Base-by-base conservation (phyloP, 1,139 yeast species). In the Nakaseomyces glabratus region DNA sequence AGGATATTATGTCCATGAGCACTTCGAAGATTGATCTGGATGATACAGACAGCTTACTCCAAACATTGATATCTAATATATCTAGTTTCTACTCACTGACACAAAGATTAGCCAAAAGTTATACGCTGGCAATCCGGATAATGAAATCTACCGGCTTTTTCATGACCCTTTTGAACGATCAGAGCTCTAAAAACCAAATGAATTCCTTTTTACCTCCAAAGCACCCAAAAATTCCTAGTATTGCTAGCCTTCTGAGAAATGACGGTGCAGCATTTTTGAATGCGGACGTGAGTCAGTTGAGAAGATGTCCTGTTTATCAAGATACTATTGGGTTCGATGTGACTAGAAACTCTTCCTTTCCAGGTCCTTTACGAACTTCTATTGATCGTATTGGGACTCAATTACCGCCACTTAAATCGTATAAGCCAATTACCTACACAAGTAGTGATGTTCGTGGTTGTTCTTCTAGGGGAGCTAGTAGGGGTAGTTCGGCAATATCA, bases 81-180 rank as follows among this genome's bases (percentile, higher is more conserved):
- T 55, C 54, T 6, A 42, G 55, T 18, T 63, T 63, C 41, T 58
- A 60, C 30, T 48, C 46, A 15, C 39, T 62, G 33, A 53, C 65
- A 1, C 53, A 51, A 28, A 55, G 51, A 13, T 37, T 62, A 8
- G 58, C 71, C 3, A 53, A 54, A 2, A 61, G 68, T 35, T 74
- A 73, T 46, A 70, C 69, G 35, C 71, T 70, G 45, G 74, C 81
- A 3, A 71, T 73, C 66, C 64, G 72, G 47, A 59, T 72, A 50
- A 57, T 66, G 33, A 71, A 70, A 44, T 71, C 73, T 1, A 70
- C 69, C 5, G 61, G 60, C 1, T 63, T 65, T 37, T 62, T 69
- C 31, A 48, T 69, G 15, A 59, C 63, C 1, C 39, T 67, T 18
- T 36, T 69, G 29, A 31, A 17, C 14, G 62, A 57, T 40, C 58